These are phyloP conservation scores for Plenodomus lindquistii DNA, from an alignment of 2,329 filamentous ascomycete genomes.

Conservation along the genomic window DNA sequence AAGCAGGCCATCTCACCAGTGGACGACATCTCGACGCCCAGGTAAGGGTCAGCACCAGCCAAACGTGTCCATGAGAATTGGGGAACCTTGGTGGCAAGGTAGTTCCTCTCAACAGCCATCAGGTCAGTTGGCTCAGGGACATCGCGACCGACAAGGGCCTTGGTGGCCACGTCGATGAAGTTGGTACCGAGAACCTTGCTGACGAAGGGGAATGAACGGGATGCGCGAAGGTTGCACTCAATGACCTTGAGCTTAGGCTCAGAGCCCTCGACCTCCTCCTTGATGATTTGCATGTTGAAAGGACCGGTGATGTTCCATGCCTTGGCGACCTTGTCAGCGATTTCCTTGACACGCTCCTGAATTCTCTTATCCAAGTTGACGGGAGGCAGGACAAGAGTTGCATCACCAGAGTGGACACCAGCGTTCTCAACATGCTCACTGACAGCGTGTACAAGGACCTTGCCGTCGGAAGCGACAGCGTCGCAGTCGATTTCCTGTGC, in stretches of 20 bases:
- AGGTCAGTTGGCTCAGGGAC: conserved; percentile 85
- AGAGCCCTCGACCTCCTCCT: conserved; percentile 76
- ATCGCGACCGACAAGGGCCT: conserved; percentile 82
- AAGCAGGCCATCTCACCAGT: conserved; percentile 99
- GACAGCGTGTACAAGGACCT: conserved; percentile 87
- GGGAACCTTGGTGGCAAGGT: conserved; percentile 94
- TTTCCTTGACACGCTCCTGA: conserved; percentile 89
- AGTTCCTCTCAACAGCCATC: conserved; percentile 87
- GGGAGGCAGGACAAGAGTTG: conserved; percentile 90
- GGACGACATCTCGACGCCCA: conserved; percentile 95
- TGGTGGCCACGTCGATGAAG: conserved; percentile 95
- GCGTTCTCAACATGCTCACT: conserved; percentile 96
- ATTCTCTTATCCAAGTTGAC: conserved; percentile 74
- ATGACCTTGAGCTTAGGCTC: conserved; percentile 88
- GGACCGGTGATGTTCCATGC: conserved; percentile 97
- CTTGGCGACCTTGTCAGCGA: conserved; percentile 93
- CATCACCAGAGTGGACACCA: conserved; percentile 97
- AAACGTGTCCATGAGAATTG: conserved; percentile 99
- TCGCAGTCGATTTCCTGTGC: conserved; percentile 97
- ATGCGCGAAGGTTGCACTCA: conserved; percentile 96
- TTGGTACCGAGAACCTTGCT: conserved; percentile 95
- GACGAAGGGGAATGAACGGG: conserved; percentile 96
- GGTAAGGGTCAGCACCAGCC: conserved; percentile 93
- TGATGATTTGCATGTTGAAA: conserved; percentile 99
- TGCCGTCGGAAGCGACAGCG: conserved; percentile 82